Evolutionary conservation across 2,329 filamentous ascomycete species (phyloP).

Genomic region (Ceratocystis ficicola): DNA sequence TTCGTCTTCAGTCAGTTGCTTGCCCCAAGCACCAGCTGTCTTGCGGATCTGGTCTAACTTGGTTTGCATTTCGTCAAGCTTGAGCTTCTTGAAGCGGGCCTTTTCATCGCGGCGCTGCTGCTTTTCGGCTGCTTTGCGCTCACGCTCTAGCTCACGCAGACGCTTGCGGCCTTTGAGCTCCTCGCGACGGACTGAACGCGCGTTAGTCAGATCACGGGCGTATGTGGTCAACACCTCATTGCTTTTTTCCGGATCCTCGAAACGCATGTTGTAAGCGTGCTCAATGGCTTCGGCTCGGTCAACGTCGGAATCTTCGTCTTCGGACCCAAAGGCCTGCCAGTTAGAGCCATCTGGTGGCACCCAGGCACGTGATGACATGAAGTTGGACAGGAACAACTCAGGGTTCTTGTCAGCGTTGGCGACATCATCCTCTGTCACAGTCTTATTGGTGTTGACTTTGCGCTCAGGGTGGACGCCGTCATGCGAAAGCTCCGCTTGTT

Average conservation of each 20-base stretch:
- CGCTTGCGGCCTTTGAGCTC: conserved; percentile 66
- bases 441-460: conserved; percentile 34
- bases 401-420: conserved; percentile 74
- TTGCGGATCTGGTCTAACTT: conserved; percentile 82
- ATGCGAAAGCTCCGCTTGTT: conserved; percentile 15
- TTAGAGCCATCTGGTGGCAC: conserved; percentile 52
- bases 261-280: conserved; percentile 86
- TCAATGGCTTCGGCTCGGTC: conserved; percentile 75
- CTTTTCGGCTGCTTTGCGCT: conserved; percentile 68
- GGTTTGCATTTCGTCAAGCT: conserved; percentile 78
- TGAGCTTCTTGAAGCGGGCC: conserved; percentile 70
- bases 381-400: conserved; percentile 87
- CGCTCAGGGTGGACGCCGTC: conserved; percentile 46
- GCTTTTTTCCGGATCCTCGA: conserved; percentile 78
- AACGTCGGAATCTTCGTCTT: conserved; percentile 72
- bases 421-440: conserved; percentile 51
- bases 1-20: conserved; percentile 57
- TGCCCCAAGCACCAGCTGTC: conserved; percentile 66
- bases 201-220: conserved; percentile 70
- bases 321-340: conserved; percentile 79
- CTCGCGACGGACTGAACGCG: conserved; percentile 75
- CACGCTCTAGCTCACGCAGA: conserved; percentile 63
- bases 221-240: conserved; percentile 84
- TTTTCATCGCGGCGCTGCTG: conserved; percentile 65
- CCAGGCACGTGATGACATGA: conserved; percentile 87